These are phyloP conservation scores for Chenopodium formosanum DNA, from an alignment of 148 eudicot genomes.

Conservation along the genomic window DNA sequence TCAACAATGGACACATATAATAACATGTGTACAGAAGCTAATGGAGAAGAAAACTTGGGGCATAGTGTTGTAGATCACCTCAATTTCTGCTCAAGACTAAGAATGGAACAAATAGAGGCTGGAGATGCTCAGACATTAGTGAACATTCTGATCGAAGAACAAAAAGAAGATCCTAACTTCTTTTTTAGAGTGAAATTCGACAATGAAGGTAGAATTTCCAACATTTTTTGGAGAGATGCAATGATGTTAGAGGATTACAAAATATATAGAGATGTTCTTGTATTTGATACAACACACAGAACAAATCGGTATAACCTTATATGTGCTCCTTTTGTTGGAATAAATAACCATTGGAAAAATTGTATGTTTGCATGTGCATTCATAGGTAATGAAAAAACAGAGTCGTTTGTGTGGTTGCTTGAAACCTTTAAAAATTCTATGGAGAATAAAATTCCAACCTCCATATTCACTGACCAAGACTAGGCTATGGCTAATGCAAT, in stretches of 20 bases:
- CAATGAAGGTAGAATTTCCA: not conserved
- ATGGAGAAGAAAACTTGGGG: not conserved
- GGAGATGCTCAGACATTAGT: not conserved
- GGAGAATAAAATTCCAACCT: not conserved
- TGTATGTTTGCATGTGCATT: not conserved
- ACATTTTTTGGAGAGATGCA: not conserved
- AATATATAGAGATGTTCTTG: not conserved
- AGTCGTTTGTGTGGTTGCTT: not conserved
- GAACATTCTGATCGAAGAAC: not conserved
- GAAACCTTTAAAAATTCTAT: not conserved
- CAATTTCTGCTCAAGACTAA: not conserved
- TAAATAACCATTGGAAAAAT: not conserved
- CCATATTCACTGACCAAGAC: constrained; percentile 10
- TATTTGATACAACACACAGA: not conserved
- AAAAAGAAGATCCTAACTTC: not conserved
- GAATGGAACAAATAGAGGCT: not conserved
- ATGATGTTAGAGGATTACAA: constrained; percentile 3
- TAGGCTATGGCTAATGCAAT: not conserved
- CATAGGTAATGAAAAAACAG: not conserved
- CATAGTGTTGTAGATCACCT: not conserved
- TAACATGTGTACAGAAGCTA: not conserved
- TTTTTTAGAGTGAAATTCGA: not conserved
- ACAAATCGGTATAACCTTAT: not conserved
- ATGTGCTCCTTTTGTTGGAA: not conserved
- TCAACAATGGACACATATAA: not conserved